Base-by-base conservation (phyloP, 495 filamentous ascomycete genomes). In the Cercophora newfieldiana region DNA sequence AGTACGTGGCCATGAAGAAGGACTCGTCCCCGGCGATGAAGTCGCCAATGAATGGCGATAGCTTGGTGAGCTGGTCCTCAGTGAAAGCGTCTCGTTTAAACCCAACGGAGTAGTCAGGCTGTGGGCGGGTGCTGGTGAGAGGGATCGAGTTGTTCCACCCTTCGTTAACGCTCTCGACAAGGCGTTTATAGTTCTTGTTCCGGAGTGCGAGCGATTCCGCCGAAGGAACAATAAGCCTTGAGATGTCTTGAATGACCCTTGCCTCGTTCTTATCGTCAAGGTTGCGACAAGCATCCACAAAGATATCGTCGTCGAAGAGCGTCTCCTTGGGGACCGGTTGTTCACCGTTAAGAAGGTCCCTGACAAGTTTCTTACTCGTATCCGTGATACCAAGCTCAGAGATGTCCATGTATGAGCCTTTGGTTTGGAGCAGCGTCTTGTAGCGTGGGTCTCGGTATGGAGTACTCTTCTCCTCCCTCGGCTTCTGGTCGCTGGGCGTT, bases 101-200 rank as follows among this genome's bases (percentile, higher is more conserved):
- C n/a, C n/a, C n/a, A n/a, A n/a, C n/a, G n/a, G n/a, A n/a, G n/a
- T n/a, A n/a, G n/a, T n/a, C n/a, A n/a, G 79, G 80, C 68, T 83
- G 75, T 55, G 78, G 78, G 30, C 71, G 70, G 53, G 77, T 66
- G 18, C 68, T 69, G 18, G 71, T 61, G 0, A 81, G 49, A 25
- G 74, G 68, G 37, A 77, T 72, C 12, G 69, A 72, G 57, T 71
- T 78, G 63, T 69, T 74, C 79, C 77, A 84, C 51, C 68, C 73
- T 73, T 80, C 77, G 68, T 81, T 80, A 53, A 79, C 68, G 60
- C 75, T 80, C 68, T 83, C 78, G 14, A 68, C 70, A 5, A 83
- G 65, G 65, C 22, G 2, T 24, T 76, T 54, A n/a, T 81, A 75
- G 69, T 72, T 12, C n/a, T 18, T 69, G 29, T 69, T 66, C 21